A percentile compares a stretch with the other conserved stretches of the same genome.
Evolutionary conservation across 768 basidiomycete species (phyloP).

Genomic region (Pisolithus orientalis): DNA sequence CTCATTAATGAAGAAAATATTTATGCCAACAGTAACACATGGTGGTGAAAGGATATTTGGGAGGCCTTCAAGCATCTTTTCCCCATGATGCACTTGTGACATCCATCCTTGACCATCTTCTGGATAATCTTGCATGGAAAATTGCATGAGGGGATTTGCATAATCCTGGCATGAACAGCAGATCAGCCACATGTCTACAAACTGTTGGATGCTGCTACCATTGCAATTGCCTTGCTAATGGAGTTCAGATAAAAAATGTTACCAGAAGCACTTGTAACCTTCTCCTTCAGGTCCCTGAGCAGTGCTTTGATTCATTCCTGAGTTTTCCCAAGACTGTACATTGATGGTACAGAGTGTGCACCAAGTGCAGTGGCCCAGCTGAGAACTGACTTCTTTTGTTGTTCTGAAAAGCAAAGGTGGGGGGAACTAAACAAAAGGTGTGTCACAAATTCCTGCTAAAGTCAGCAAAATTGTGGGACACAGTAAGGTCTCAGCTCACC

Average conservation of each 20-base stretch:
- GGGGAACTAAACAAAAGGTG: constrained; percentile 29
- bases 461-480: constrained; percentile 4
- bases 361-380: constrained; percentile 24
- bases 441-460: constrained; percentile 20
- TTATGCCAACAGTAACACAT: constrained; percentile 6
- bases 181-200: not conserved
- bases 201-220: constrained; percentile 10
- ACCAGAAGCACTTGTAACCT: constrained; percentile 12
- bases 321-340: constrained; percentile 15
- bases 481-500: not conserved
- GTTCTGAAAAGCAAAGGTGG: constrained; percentile 22
- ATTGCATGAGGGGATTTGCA: constrained; percentile 15
- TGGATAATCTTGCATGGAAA: constrained; percentile 23
- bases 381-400: constrained; percentile 24
- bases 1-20: constrained; percentile 21
- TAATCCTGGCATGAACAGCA: constrained; percentile 16
- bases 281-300: constrained; percentile 19
- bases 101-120: constrained; percentile 16
- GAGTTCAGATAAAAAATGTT: constrained; percentile 26
- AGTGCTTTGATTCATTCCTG: constrained; percentile 11
- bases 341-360: constrained; percentile 22
- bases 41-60: constrained; percentile 19
- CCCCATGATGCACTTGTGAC: constrained; percentile 20
- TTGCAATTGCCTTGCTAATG: constrained; percentile 10
- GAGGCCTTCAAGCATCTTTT: constrained; percentile 25